Conservation (phyloP, 768 basidiomycete genomes). For the Russula virescens region DNA sequence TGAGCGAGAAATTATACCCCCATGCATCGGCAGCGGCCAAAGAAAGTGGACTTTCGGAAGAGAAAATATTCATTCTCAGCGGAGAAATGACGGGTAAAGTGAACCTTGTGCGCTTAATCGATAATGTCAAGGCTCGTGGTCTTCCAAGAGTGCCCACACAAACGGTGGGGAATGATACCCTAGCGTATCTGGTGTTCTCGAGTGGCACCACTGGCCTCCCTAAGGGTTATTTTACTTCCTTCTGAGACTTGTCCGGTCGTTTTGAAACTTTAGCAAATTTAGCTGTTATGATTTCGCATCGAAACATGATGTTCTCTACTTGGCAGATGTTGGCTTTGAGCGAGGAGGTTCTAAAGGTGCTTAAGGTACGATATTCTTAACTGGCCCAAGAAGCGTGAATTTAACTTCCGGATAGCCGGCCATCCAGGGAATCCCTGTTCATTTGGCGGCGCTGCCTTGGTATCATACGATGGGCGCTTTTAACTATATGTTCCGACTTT, state of each 20-base stretch:
- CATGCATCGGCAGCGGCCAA: constrained; percentile 38
- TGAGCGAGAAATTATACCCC: constrained; percentile 41
- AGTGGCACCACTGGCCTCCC: constrained; percentile 75
- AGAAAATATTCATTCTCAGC: constrained; percentile 45
- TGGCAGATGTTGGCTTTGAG: constrained; percentile 30
- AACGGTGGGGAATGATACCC: constrained; percentile 44
- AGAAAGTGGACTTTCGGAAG: constrained; percentile 33
- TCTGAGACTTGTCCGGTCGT: neutral
- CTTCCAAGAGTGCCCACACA: constrained; percentile 40
- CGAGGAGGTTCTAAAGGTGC: constrained; percentile 32
- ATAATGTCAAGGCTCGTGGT: constrained; percentile 33
- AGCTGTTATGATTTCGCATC: constrained; percentile 75
- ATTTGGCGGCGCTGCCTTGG: constrained; percentile 58
- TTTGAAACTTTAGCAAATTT: neutral
- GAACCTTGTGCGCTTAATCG: constrained; percentile 43
- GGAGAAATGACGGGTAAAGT: constrained; percentile 38
- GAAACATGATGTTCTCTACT: constrained; percentile 44
- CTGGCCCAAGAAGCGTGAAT: neutral
- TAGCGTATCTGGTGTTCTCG: constrained; percentile 70
- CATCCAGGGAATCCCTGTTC: constrained; percentile 39
- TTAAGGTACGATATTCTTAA: constrained; percentile 33
- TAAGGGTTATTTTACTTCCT: constrained; percentile 45
- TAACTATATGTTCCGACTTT: constrained; percentile 42
- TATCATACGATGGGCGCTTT: constrained; percentile 66
- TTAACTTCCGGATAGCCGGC: constrained; percentile 31